Conservation (phyloP, 2,329 filamentous ascomycete species). For the Fusarium oligoseptatum region DNA sequence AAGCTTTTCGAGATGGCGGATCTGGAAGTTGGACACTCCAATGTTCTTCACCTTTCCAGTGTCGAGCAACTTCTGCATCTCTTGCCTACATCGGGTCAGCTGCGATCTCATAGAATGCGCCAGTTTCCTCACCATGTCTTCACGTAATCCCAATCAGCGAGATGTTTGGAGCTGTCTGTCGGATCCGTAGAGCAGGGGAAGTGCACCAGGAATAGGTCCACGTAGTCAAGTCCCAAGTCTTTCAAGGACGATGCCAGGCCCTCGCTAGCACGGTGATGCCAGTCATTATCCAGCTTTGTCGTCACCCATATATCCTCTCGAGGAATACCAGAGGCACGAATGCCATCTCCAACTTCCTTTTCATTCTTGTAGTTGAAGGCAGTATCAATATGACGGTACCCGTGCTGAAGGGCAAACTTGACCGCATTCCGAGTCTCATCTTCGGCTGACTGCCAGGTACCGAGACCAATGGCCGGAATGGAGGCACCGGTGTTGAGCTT, state of each 20-base stretch:
- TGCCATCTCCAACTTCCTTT: slow-evolving; percentile 64
- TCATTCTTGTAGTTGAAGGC: slow-evolving; percentile 76
- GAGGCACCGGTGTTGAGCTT: slow-evolving; percentile 21
- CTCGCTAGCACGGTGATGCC: slow-evolving; percentile 72
- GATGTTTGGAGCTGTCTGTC: slow-evolving; percentile 16
- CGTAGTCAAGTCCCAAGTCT: slow-evolving; percentile 65
- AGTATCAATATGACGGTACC: slow-evolving; percentile 72
- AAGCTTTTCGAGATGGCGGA: slow-evolving; percentile 82
- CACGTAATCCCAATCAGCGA: slow-evolving; percentile 41
- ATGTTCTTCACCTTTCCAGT: slow-evolving; percentile 81
- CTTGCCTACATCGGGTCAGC: slow-evolving; percentile 53
- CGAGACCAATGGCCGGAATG: slow-evolving; percentile 27
- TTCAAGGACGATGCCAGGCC: slow-evolving; percentile 64
- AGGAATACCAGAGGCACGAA: slow-evolving; percentile 60
- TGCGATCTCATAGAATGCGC: not conserved
- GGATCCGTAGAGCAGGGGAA: slow-evolving; percentile 30
- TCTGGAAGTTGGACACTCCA: slow-evolving; percentile 85
- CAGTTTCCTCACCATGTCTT: slow-evolving; percentile 18
- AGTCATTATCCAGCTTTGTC: slow-evolving; percentile 77
- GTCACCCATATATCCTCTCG: slow-evolving; percentile 71
- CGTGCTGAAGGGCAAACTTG: slow-evolving; percentile 66
- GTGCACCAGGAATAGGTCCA: slow-evolving; percentile 66
- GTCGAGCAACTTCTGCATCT: slow-evolving; percentile 75
- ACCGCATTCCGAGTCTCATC: slow-evolving; percentile 62
- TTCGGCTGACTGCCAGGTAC: slow-evolving; percentile 62